Evolutionary conservation across 139 green algal genomes (phyloP).

Genomic region (Trebouxia sp.): DNA sequence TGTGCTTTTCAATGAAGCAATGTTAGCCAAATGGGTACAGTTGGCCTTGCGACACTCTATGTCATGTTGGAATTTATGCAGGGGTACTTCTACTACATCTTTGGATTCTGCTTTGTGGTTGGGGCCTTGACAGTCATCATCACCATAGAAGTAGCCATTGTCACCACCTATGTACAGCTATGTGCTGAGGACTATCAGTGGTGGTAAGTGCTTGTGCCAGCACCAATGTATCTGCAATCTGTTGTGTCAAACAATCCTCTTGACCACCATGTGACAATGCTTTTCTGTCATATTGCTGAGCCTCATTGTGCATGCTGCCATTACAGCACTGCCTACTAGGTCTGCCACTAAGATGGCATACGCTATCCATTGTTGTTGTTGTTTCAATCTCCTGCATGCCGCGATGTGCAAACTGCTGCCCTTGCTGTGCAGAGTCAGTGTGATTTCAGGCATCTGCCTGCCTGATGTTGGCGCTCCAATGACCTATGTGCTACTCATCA

Average conservation of each 20-base stretch:
- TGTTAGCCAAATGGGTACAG: too few species aligned
- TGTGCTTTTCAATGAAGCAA: too few species aligned
- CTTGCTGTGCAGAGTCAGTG: too few species aligned
- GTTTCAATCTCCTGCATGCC: background rate
- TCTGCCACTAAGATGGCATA: too few species aligned
- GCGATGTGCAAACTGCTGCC: too few species aligned
- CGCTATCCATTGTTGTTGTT: too few species aligned
- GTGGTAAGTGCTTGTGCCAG: constrained; percentile 66
- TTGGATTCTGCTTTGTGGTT: constrained; percentile 87
- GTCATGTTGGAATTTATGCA: constrained; percentile 41
- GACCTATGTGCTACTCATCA: too few species aligned
- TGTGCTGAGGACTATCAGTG: constrained; percentile 93
- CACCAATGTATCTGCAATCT: background rate
- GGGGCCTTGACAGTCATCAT: constrained; percentile 83
- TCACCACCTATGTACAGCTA: constrained; percentile 88
- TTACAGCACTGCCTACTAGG: background rate
- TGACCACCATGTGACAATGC: background rate
- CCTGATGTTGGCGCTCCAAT: too few species aligned
- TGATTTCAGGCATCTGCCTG: too few species aligned
- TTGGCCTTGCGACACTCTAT: too few species aligned
- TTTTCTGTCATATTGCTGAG: background rate
- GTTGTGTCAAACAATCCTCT: background rate
- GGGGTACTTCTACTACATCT: constrained; percentile 94
- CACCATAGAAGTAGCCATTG: constrained; percentile 80
- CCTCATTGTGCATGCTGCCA: background rate